phyloP scores from a whole-genome alignment of 495 filamentous ascomycete species.

The Pyrenula aspistea region DNA sequence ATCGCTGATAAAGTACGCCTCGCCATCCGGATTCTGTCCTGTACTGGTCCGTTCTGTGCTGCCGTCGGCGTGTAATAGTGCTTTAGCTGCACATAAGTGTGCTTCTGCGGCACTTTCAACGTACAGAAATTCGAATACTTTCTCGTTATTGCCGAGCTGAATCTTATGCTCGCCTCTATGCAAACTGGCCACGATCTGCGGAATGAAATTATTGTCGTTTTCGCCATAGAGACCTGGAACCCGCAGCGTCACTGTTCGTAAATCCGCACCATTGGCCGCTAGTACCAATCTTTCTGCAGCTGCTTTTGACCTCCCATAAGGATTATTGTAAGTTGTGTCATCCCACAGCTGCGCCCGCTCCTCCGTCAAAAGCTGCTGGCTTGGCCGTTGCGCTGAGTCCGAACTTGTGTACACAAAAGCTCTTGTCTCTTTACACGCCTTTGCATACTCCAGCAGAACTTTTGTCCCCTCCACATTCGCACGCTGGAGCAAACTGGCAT shows the following conservation, averaged over 20 bases:
- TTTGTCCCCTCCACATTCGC: conserved; percentile 11
- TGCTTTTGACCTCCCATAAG: conserved; percentile 15
- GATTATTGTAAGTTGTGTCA: conserved; percentile 3
- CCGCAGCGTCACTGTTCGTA: conserved; percentile 13
- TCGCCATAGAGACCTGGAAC: conserved; percentile 16
- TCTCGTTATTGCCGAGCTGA: conserved; percentile 13
- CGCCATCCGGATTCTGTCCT: conserved; percentile 5
- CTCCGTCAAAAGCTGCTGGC: conserved; percentile 8
- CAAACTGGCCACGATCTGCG: conserved; percentile 5
- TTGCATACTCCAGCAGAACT: conserved; percentile 9
- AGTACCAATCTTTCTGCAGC: conserved; percentile 15
- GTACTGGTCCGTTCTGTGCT: neutral
- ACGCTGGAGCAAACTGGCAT: conserved; percentile 1
- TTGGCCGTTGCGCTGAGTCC: conserved; percentile 8
- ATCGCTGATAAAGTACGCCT: conserved; percentile 18
- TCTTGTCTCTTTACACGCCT: conserved; percentile 1
- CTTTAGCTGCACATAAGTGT: conserved; percentile 48
- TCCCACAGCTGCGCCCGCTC: conserved; percentile 9
- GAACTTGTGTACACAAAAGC: conserved; percentile 17
- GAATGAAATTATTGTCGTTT: conserved; percentile 9
- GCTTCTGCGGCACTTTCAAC: conserved; percentile 68
- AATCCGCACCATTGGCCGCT: conserved; percentile 6
- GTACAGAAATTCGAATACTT: conserved; percentile 71
- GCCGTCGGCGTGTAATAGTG: neutral
- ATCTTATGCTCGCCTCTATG: conserved; percentile 11